Base-by-base conservation (phyloP, 305 asterid genomes). In the Fraxinus nigra region DNA sequence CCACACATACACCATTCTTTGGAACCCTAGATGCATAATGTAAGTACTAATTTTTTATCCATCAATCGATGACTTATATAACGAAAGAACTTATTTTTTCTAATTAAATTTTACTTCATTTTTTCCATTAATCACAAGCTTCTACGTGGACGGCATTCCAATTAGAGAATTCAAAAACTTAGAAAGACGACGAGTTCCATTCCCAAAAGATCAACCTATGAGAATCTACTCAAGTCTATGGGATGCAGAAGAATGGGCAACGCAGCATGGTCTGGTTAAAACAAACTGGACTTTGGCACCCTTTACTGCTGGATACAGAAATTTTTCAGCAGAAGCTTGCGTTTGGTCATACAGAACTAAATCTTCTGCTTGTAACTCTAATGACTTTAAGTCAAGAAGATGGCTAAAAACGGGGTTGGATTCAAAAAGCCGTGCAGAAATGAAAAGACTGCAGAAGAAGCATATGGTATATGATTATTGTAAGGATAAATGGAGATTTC, bases 381-480 rank as follows among this genome's bases (percentile, higher is more conserved):
- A 11, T 0, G 91, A 89, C 72, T 84, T 85, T 65, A 38, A 80
- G 4, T 79, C 78, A 1, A 82, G 77, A 22, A 16, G 78, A 0
- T 88, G 86, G 81, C 18, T 91, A 35, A 90, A 40, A 1, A 79
- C 80, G 76, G 93, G 86, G 86, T 65, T 91, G 38, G 88, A 90
- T 48, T 18, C 72, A 7, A 77, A 69, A 46, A 89, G 89, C 22
- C 76, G 92, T 24, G 83, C 65, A 7, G 85, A 83, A 51, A 90
- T 91, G 95, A 91, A 86, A 81, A 87, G 63, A 73, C 10, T 91
- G 70, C 95, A 91, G 79, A 83, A 54, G 74, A 79, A 87, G 7
- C 88, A 88, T 84, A 91, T 88, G 95, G 91, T 91, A 11, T 91
- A 91, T 84, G 90, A 91, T 83, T 91, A 91, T 81, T 91, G 95